Conservation (phyloP, 495 filamentous ascomycete species). For the Penicillium mononematosum region DNA sequence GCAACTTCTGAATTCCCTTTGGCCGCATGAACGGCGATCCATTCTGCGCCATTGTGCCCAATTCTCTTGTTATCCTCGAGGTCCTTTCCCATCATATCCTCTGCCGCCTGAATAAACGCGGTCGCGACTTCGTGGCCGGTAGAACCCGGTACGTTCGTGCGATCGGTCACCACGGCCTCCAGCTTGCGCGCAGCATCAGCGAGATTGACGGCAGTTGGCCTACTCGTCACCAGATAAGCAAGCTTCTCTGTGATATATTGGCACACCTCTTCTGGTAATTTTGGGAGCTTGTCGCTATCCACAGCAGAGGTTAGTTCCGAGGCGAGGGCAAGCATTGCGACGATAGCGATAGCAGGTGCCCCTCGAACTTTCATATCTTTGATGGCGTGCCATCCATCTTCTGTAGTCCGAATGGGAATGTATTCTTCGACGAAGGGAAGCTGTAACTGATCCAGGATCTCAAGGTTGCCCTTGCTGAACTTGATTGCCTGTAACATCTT, state of each 20-base stretch:
- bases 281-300: constrained; percentile 24
- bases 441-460: constrained; percentile 86
- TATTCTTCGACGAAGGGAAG: constrained; percentile 86
- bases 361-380: constrained; percentile 91
- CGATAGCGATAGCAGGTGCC: constrained; percentile 95
- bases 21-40: constrained; percentile 60
- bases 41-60: constrained; percentile 77
- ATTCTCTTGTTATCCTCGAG: constrained; percentile 81
- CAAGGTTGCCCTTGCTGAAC: constrained; percentile 71
- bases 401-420: constrained; percentile 65
- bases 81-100: constrained; percentile 85
- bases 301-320: constrained; percentile 47
- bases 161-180: constrained; percentile 52
- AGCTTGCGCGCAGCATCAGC: constrained; percentile 83
- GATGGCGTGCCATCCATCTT: constrained; percentile 91
- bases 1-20: constrained; percentile 50
- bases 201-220: constrained; percentile 93
- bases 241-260: constrained; percentile 69
- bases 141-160: constrained; percentile 29
- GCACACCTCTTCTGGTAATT: constrained; percentile 57
- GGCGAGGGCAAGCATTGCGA: constrained; percentile 83
- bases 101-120: constrained; percentile 74
- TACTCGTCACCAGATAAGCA: constrained; percentile 77
- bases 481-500: constrained; percentile 84
- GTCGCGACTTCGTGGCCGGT: constrained; percentile 51